Base-by-base conservation (phyloP, 768 basidiomycete genomes). In the Termitomyces heimii region DNA sequence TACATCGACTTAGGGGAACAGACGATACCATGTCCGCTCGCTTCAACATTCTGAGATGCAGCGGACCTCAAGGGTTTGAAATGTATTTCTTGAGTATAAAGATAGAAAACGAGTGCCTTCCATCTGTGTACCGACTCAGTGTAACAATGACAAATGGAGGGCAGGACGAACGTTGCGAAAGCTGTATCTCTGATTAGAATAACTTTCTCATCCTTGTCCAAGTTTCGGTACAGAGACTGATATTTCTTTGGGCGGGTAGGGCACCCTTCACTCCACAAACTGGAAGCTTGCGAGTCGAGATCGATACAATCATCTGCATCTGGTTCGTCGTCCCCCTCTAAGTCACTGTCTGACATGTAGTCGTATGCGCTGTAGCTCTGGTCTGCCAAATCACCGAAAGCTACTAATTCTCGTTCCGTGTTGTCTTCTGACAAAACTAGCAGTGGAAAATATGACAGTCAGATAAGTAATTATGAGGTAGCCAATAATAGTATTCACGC, bases 1-100 rank as follows among this genome's bases (percentile, higher is more conserved):
- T 75, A 78, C 72, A 78, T 77, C 0, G 75, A 77, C 53, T 78
- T 78, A 0, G 76, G 72, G 4, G 76, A 78, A 45, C 75, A 77
- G 18, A 34, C 49, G 14, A 43, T 39, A 2, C n/a, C 26, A 26
- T 40, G 10, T 29, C 28, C n/a, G 1, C 24, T 40, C 26, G 44
- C 56, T 13, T 62, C 54, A 5, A 67, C 70, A n/a, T 60, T 66
- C 24, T 12, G 20, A 34, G 28, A 31, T 4, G 7, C 40, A 20
- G 29, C 16, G 9, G 59, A 60, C 9, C 35, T 37, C 46, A 75
- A 67, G 5, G 71, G 68, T 14, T 60, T 52, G 56, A 75, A 78
- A 28, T 55, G 59, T 37, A 71, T 43, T 29, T 71, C 67, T 20
- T 63, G 60, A 1, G 73, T 76, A 55, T 75, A 75, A 3, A 78